Conservation (phyloP, 2,329 filamentous ascomycete genomes). For the Tolypocladium amazonense region DNA sequence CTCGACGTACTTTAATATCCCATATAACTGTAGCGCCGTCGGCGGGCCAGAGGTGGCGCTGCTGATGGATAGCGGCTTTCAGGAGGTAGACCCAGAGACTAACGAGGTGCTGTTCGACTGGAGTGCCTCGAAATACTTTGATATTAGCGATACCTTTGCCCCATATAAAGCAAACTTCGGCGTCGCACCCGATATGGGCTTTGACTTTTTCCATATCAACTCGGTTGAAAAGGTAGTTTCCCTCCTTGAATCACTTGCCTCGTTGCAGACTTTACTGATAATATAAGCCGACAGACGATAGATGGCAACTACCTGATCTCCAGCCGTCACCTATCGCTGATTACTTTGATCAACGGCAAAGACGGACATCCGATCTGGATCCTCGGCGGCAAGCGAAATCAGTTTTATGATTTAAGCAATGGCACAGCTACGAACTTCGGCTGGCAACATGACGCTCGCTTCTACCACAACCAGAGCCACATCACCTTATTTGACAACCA, state of each 20-base stretch:
- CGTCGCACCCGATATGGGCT: constrained; percentile 16
- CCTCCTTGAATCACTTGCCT: not conserved
- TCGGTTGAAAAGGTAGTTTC: constrained; percentile 20
- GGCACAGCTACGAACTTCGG: constrained; percentile 23
- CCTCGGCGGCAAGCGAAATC: constrained; percentile 22
- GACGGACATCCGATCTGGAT: constrained; percentile 16
- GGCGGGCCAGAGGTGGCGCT: constrained; percentile 19
- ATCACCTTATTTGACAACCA: constrained; percentile 30
- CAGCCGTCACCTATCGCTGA: not conserved
- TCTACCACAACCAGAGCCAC: constrained; percentile 16
- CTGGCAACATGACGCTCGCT: constrained; percentile 27
- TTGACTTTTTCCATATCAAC: constrained; percentile 29
- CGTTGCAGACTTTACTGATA: not conserved
- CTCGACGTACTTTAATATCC: constrained; percentile 20
- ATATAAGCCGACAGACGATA: not conserved
- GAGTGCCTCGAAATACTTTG: constrained; percentile 21
- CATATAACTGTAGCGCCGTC: constrained; percentile 16
- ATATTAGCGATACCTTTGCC: constrained; percentile 13
- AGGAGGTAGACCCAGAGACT: constrained; percentile 25
- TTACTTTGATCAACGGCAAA: not conserved
- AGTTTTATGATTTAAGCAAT: constrained; percentile 22
- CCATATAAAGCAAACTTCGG: constrained; percentile 17
- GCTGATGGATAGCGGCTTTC: constrained; percentile 26
- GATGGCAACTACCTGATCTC: not conserved
- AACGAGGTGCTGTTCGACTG: constrained; percentile 26